Percentiles rank a stretch among this genome's conserved stretches.
These are phyloP conservation scores for Bruguiera hainesii DNA, from an alignment of 441 rosid species.

Conservation along the genomic window DNA sequence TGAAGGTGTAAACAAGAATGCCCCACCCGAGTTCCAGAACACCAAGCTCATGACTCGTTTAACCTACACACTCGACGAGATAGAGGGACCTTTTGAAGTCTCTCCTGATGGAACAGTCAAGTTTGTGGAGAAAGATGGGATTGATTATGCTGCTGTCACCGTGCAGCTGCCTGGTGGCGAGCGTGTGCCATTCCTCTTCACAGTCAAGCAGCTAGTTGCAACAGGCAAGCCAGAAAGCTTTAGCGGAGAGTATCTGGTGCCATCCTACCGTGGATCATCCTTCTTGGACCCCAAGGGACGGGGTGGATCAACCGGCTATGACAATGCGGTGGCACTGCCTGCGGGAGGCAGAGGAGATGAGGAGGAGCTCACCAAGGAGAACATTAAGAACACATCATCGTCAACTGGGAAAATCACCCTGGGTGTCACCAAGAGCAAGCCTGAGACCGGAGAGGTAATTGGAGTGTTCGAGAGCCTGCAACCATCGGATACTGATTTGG, in stretches of 20 bases:
- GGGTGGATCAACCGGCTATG: slow-evolving; percentile 87
- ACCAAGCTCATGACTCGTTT: slow-evolving; percentile 93
- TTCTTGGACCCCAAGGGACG: slow-evolving; percentile 94
- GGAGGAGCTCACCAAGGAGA: slow-evolving; percentile 73
- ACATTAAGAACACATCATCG: slow-evolving; percentile 52
- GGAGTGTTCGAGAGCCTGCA: slow-evolving; percentile 80
- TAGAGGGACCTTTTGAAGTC: slow-evolving; percentile 90
- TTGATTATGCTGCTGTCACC: slow-evolving; percentile 86
- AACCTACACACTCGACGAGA: slow-evolving; percentile 91
- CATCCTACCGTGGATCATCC: slow-evolving; percentile 80
- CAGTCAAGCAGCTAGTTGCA: slow-evolving; percentile 73
- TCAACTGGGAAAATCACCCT: slow-evolving; percentile 71
- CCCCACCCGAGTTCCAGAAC: slow-evolving; percentile 71
- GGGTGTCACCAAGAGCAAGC: slow-evolving; percentile 67
- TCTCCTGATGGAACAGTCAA: slow-evolving; percentile 52
- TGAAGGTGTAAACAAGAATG: slow-evolving; percentile 57
- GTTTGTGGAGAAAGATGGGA: slow-evolving; percentile 78
- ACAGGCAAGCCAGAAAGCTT: slow-evolving; percentile 78
- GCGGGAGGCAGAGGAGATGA: slow-evolving; percentile 96
- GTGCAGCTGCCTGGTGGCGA: slow-evolving; percentile 89
- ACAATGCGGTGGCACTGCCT: slow-evolving; percentile 77
- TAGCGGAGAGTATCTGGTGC: slow-evolving; percentile 68
- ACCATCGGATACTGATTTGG: slow-evolving; percentile 88
- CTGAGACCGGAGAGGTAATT: slow-evolving; percentile 67
- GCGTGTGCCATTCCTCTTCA: slow-evolving; percentile 85